These are phyloP conservation scores for Remersonia thermophila DNA, from an alignment of 2,329 filamentous ascomycete genomes.

Conservation along the genomic window DNA sequence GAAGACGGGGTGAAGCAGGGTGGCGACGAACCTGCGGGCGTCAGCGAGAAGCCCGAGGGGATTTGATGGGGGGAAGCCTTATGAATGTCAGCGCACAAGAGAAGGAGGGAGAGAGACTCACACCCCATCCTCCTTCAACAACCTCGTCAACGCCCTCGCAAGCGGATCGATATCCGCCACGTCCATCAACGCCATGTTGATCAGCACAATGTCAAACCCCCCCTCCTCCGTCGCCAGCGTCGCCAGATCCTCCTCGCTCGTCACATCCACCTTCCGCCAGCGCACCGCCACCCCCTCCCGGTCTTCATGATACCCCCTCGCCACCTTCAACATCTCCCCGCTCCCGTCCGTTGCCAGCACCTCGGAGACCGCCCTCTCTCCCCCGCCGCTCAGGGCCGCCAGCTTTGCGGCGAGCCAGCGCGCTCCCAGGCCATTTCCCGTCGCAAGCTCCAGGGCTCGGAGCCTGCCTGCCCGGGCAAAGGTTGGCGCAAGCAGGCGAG, in stretches of 20 bases:
- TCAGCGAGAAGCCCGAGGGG: too few relatives aligned
- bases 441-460: slow-evolving; percentile 34
- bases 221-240: slow-evolving; percentile 14
- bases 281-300: slow-evolving; percentile 17
- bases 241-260: slow-evolving; percentile 22
- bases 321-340: slow-evolving; percentile 27
- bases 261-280: slow-evolving; percentile 28
- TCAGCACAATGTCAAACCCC: slow-evolving; percentile 31
- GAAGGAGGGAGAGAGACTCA: too few relatives aligned
- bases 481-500: slow-evolving; percentile 22
- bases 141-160: slow-evolving; percentile 26
- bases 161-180: slow-evolving; percentile 30
- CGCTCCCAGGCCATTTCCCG: slow-evolving; percentile 36
- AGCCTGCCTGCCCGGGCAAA: slow-evolving; percentile 12
- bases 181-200: slow-evolving; percentile 40
- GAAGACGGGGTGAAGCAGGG: slow-evolving; percentile 36
- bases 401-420: slow-evolving; percentile 30
- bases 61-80: too few relatives aligned
- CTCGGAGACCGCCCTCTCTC: slow-evolving; percentile 21
- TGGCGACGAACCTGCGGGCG: slow-evolving; percentile 32
- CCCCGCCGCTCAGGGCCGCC: slow-evolving; percentile 32
- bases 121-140: slow-evolving; percentile 30
- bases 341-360: slow-evolving; percentile 35
- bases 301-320: slow-evolving; percentile 15
- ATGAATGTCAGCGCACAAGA: too few relatives aligned